A percentile compares a stretch with the other conserved stretches of the same genome.
These are phyloP conservation scores for Zychaea mexicana DNA, from an alignment of 371 early-diverging fungal genomes.

Conservation along the genomic window DNA sequence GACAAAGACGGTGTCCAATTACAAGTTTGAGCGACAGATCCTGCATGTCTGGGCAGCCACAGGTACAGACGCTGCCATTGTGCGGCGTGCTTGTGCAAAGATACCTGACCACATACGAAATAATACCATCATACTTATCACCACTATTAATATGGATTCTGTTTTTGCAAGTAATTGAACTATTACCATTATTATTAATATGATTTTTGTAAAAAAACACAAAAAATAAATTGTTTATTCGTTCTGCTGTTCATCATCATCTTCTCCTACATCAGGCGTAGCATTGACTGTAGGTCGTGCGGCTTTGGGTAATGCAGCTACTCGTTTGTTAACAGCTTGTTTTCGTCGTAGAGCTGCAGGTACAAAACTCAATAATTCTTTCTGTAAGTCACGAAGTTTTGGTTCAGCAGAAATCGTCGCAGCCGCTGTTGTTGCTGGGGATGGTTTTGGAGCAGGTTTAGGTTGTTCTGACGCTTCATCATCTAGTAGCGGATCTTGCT, in stretches of 20 bases:
- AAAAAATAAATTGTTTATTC: not conserved
- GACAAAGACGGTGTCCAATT: conserved; percentile 34
- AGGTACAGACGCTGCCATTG: conserved; percentile 32
- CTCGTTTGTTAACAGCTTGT: conserved; percentile 43
- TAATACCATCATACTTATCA: conserved; percentile 29
- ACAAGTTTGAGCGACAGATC: conserved; percentile 51
- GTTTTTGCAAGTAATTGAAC: conserved; percentile 3
- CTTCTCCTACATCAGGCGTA: conserved; percentile 53
- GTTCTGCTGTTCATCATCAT: conserved; percentile 14
- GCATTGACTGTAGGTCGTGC: conserved; percentile 51
- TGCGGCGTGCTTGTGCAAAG: conserved; percentile 20
- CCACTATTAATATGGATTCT: conserved; percentile 26
- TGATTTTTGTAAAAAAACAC: not conserved
- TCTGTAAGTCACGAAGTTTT: conserved; percentile 64
- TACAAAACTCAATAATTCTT: conserved; percentile 63
- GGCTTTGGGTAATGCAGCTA: conserved; percentile 45
- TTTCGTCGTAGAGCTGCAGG: conserved; percentile 64
- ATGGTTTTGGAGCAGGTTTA: not conserved
- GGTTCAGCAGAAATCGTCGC: conserved; percentile 67
- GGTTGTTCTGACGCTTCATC: not conserved
- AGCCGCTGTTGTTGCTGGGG: conserved; percentile 17
- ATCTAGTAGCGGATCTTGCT: too few relatives aligned
- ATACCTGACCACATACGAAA: conserved; percentile 2
- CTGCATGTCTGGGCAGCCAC: conserved; percentile 61
- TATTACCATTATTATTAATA: too few relatives aligned